Evolutionary conservation across 192 early-diverging fungal genomes (phyloP).

Genomic region (Backusella parvicylindrica): DNA sequence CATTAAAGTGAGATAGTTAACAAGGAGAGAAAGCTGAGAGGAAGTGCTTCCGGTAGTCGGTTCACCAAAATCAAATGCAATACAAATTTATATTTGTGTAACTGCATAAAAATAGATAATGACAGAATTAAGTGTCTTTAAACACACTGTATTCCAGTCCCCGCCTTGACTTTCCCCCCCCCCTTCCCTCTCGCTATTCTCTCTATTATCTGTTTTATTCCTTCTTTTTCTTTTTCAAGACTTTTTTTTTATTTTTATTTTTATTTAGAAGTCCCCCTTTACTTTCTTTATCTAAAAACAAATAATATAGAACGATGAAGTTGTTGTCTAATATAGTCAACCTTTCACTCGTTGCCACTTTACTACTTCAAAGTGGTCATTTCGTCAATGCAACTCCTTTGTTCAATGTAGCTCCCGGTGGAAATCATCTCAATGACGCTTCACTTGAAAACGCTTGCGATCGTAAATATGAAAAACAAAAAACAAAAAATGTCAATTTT

Average conservation of each 20-base stretch:
- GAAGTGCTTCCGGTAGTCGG: background rate
- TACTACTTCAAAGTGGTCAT: slow-evolving; percentile 10
- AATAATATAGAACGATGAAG: slow-evolving; percentile 8
- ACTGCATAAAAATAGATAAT: slow-evolving; percentile 5
- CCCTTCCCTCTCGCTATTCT: background rate
- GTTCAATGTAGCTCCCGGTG: background rate
- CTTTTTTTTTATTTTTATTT: background rate
- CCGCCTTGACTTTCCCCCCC: background rate
- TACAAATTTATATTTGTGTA: slow-evolving; percentile 11
- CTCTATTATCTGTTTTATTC: background rate
- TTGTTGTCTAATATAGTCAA: background rate
- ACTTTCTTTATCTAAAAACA: slow-evolving; percentile 4
- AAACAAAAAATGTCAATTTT: background rate
- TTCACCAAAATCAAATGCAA: slow-evolving; percentile 8
- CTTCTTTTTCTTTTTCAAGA: background rate
- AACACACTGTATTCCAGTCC: background rate
- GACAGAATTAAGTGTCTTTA: slow-evolving; percentile 1
- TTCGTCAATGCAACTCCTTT: slow-evolving; percentile 12
- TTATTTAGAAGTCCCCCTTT: background rate
- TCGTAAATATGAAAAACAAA: background rate
- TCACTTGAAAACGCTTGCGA: background rate
- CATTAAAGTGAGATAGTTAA: background rate
- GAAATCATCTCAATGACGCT: background rate
- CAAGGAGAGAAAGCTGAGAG: background rate
- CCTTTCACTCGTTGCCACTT: slow-evolving; percentile 5